A percentile compares a stretch with the other conserved stretches of the same genome.
phyloP scores from a whole-genome alignment of 1,284 basidiomycete species.

The Boletellus deceptivus region DNA sequence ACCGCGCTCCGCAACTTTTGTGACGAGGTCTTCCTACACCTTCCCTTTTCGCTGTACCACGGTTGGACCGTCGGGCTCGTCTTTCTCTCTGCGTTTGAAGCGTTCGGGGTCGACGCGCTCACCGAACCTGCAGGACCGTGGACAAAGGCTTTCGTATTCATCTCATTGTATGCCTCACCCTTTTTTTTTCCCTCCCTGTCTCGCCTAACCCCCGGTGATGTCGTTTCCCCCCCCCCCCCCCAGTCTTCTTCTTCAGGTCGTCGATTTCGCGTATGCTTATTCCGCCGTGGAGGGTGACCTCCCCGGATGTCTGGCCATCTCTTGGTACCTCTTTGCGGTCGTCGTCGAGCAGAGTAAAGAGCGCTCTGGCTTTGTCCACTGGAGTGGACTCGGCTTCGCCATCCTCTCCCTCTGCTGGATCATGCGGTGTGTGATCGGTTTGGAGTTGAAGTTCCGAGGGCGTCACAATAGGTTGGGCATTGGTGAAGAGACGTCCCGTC shows the following conservation, averaged over 20 bases:
- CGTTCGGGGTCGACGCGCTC: slow-evolving; percentile 81
- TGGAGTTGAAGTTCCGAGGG: slow-evolving; percentile 38
- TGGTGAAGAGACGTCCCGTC: slow-evolving; percentile 34
- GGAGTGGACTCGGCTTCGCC: slow-evolving; percentile 84
- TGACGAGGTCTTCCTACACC: slow-evolving; percentile 80
- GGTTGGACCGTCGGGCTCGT: slow-evolving; percentile 92
- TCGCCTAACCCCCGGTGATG: not conserved
- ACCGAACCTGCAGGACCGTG: slow-evolving; percentile 72
- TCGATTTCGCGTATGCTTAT: slow-evolving; percentile 88
- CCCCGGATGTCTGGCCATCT: slow-evolving; percentile 82
- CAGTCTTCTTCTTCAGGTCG: slow-evolving; percentile 87
- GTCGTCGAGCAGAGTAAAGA: slow-evolving; percentile 64
- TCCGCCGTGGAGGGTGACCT: slow-evolving; percentile 88
- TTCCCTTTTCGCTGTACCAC: slow-evolving; percentile 91
- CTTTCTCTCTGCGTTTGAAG: slow-evolving; percentile 85
- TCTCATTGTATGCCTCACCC: slow-evolving; percentile 57
- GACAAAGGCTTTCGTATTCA: slow-evolving; percentile 91
- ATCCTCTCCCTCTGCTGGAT: slow-evolving; percentile 86
- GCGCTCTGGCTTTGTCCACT: slow-evolving; percentile 76
- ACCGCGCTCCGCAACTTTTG: slow-evolving; percentile 58
- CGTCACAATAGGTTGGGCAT: slow-evolving; percentile 34
- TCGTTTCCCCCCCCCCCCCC: not conserved
- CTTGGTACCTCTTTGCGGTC: slow-evolving; percentile 84
- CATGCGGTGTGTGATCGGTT: slow-evolving; percentile 66
- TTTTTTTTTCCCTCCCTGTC: not conserved